A percentile compares a stretch with the other conserved stretches of the same genome.
Evolutionary conservation across 1,139 yeast species (phyloP).

Genomic region (Candida dubliniensis): DNA sequence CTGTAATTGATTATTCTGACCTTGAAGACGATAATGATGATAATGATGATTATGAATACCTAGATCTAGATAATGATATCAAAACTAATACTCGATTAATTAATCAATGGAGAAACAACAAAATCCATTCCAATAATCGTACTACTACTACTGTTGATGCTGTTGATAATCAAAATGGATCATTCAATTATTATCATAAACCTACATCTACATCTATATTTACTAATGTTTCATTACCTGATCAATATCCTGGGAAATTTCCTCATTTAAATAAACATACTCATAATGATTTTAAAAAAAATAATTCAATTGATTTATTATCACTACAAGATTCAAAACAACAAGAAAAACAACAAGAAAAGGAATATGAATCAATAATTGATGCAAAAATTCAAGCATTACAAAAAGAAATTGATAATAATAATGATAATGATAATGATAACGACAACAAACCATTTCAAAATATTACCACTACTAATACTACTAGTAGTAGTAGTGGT

Average conservation of each 20-base stretch:
- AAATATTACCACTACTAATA: slow-evolving; percentile 7
- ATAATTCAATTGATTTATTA: no score
- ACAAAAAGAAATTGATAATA: slow-evolving; percentile 19
- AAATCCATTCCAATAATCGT: slow-evolving; percentile 4
- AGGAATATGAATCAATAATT: slow-evolving; percentile 3
- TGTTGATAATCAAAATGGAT: no score
- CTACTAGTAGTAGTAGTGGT: no score
- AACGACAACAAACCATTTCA: slow-evolving; percentile 10
- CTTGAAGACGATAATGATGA: slow-evolving; percentile 4
- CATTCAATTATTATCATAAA: no score
- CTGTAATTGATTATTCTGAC: slow-evolving; percentile 6
- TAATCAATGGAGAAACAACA: slow-evolving; percentile 8
- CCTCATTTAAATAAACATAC: background rate
- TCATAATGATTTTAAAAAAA: no score
- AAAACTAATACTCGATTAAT: slow-evolving; percentile 14
- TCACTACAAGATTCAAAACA: no score
- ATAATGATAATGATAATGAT: slow-evolving; percentile 3
- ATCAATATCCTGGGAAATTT: slow-evolving; percentile 25
- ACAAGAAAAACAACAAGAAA: background rate
- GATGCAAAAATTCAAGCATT: slow-evolving; percentile 15
- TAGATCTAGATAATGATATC: slow-evolving; percentile 16
- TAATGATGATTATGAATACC: slow-evolving; percentile 21
- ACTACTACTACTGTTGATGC: no score
- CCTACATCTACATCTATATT: slow-evolving; percentile 4
- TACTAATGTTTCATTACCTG: slow-evolving; percentile 17